Evolutionary conservation across 371 early-diverging fungal species (phyloP).

Genomic region (Batkoa obscura): DNA sequence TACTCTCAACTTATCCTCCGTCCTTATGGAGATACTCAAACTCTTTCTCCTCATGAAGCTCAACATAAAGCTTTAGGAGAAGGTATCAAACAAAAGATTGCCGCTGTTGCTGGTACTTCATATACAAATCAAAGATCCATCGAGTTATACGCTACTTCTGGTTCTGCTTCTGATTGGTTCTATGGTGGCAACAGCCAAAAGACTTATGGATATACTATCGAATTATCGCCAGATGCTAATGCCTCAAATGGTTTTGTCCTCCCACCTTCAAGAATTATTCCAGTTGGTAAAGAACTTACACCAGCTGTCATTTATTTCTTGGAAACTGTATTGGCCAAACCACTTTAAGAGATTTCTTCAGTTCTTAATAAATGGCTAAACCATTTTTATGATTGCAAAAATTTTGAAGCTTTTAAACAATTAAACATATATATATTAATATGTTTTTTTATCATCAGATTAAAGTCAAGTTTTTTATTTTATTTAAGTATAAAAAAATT

Average conservation of each 20-base stretch:
- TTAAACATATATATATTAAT: no score
- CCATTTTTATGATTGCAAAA: no score
- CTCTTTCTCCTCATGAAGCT: background rate
- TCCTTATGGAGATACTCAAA: conserved; percentile 11
- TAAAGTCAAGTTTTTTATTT: no score
- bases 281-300: conserved; percentile 5
- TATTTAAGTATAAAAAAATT: no score
- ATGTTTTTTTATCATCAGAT: no score
- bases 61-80: background rate
- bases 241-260: conserved; percentile 5
- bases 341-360: background rate
- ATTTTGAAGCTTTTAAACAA: no score
- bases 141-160: conserved; percentile 6
- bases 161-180: conserved; percentile 7
- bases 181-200: background rate
- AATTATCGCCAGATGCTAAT: conserved; percentile 4
- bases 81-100: background rate
- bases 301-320: conserved; percentile 4
- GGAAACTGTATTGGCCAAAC: background rate
- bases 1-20: conserved; percentile 15
- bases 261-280: conserved; percentile 4
- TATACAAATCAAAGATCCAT: background rate
- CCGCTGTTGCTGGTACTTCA: background rate
- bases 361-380: no score
- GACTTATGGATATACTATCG: conserved; percentile 7